These are phyloP conservation scores for Entomophthora muscae DNA, from an alignment of 371 early-diverging fungal genomes.

Conservation along the genomic window DNA sequence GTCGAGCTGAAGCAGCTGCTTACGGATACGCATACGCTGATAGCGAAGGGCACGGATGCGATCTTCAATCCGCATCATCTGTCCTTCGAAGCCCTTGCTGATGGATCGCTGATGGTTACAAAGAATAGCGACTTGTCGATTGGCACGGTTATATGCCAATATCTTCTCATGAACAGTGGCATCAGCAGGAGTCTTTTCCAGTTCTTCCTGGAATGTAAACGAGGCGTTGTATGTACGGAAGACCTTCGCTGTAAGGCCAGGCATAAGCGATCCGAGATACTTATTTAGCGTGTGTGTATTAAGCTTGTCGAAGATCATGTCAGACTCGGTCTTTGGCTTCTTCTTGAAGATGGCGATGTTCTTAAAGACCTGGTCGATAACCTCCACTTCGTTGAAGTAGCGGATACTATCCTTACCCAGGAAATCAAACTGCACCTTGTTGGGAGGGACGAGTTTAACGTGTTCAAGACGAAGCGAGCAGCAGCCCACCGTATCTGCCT, in stretches of 20 bases:
- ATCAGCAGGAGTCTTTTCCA: conserved; percentile 40
- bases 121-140: conserved; percentile 86
- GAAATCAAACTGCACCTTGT: conserved; percentile 80
- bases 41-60: conserved; percentile 67
- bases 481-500: conserved; percentile 97
- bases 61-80: conserved; percentile 62
- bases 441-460: conserved; percentile 53
- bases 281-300: conserved; percentile 68
- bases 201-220: conserved; percentile 76
- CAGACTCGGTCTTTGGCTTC: conserved; percentile 43
- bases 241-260: conserved; percentile 91
- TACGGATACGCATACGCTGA: conserved; percentile 48
- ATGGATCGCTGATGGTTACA: conserved; percentile 94
- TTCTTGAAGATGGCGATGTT: conserved; percentile 78
- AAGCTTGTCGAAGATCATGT: conserved; percentile 77
- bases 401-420: conserved; percentile 96
- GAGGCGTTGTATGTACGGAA: conserved; percentile 98
- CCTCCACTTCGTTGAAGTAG: conserved; percentile 69
- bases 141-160: conserved; percentile 87
- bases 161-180: conserved; percentile 69
- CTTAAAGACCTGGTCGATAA: conserved; percentile 76
- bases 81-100: conserved; percentile 53
- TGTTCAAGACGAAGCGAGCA: conserved; percentile 92
- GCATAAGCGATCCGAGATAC: conserved; percentile 66
- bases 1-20: conserved; percentile 44